These are phyloP conservation scores for Neckera pumila DNA, from an alignment of 225 moss, liverwort and hornwort species.

Conservation along the genomic window DNA sequence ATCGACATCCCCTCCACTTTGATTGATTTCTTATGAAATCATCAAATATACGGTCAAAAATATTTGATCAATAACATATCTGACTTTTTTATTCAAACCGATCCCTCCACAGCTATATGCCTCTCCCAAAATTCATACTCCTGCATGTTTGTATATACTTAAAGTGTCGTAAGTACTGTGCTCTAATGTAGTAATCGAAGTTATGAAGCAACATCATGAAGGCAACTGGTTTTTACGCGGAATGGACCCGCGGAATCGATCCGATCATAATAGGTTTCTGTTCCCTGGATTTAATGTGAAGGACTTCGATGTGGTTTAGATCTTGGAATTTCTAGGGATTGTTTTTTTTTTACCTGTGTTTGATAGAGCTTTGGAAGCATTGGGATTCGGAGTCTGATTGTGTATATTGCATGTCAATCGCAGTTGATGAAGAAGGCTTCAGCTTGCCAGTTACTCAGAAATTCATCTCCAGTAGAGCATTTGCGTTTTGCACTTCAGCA, in stretches of 20 bases:
- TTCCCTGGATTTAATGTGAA: background rate
- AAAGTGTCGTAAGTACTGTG: background rate
- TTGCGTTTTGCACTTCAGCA: slow-evolving; percentile 73
- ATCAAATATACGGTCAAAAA: background rate
- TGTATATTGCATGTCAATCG: background rate
- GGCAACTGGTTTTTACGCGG: background rate
- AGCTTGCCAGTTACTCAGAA: slow-evolving; percentile 46
- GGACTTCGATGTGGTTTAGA: background rate
- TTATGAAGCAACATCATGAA: background rate
- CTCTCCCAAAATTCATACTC: background rate
- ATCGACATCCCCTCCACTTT: background rate
- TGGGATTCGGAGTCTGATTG: background rate
- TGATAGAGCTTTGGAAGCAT: background rate
- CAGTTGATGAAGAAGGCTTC: slow-evolving; percentile 82
- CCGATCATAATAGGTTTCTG: background rate
- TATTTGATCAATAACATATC: too few relatives aligned
- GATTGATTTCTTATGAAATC: background rate
- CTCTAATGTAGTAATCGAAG: background rate
- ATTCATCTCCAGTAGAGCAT: slow-evolving; percentile 72
- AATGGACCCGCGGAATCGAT: background rate
- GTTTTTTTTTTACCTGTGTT: background rate
- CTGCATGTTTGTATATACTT: background rate
- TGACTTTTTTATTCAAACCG: background rate
- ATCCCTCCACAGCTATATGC: too few relatives aligned
- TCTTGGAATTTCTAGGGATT: background rate